These are phyloP conservation scores for Lathyrus oleraceus DNA, from an alignment of 306 rosid species.

Conservation along the genomic window DNA sequence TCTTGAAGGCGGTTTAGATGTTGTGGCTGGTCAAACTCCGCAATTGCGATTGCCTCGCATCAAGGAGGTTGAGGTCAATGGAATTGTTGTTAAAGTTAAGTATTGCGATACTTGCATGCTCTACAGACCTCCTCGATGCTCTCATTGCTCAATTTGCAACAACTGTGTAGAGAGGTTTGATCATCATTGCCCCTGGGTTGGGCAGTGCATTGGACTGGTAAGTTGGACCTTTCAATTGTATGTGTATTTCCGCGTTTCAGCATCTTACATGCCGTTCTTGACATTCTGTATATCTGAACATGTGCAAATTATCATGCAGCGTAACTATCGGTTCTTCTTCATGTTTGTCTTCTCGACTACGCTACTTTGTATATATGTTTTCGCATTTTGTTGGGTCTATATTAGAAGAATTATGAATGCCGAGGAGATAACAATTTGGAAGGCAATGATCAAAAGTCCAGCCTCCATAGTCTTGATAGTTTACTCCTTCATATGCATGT, in stretches of 20 bases:
- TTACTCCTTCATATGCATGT: conserved; percentile 92
- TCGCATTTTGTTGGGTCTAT: conserved; percentile 96
- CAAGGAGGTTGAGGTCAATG: conserved; percentile 90
- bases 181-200: conserved; percentile 99
- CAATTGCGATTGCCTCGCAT: conserved; percentile 82
- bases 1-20: conserved; percentile 67
- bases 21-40: conserved; percentile 89
- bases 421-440: conserved; percentile 81
- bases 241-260: conserved; percentile 9
- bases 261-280: conserved; percentile 17
- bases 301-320: conserved; percentile 59
- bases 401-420: conserved; percentile 76
- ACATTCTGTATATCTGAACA: conserved; percentile 43
- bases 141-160: conserved; percentile 97
- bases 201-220: conserved; percentile 98
- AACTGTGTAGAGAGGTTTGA: conserved; percentile 93
- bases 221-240: conserved; percentile 29
- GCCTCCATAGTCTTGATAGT: conserved; percentile 83
- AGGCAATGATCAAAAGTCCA: conserved; percentile 91
- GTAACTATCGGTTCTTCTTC: conserved; percentile 98
- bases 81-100: conserved; percentile 69
- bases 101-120: conserved; percentile 99
- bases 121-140: conserved; percentile 97
- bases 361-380: conserved; percentile 90
- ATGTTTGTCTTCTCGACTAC: conserved; percentile 99